These are phyloP conservation scores for Astragalus membranaceus DNA, from an alignment of 306 rosid species.

Conservation along the genomic window DNA sequence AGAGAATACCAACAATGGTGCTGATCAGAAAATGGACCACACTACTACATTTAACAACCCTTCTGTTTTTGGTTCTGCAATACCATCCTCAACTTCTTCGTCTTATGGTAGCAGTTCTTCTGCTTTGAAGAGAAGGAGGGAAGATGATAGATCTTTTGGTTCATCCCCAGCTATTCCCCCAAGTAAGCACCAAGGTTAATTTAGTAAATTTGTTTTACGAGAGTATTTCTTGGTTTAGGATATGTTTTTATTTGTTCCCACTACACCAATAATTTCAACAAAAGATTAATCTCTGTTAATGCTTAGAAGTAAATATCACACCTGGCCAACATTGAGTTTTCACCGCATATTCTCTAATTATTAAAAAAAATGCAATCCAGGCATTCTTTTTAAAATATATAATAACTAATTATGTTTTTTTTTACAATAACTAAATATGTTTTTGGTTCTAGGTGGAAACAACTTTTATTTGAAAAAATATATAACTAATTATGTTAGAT, in stretches of 20 bases:
- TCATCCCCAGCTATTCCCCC: conserved; percentile 21
- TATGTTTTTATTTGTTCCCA: too few species aligned
- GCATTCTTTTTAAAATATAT: background rate
- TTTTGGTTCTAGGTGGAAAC: too few species aligned
- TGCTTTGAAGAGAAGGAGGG: conserved; percentile 33
- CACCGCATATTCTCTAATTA: too few species aligned
- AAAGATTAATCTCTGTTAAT: too few species aligned
- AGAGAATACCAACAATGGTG: background rate
- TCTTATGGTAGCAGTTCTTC: conserved; percentile 7
- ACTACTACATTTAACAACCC: background rate
- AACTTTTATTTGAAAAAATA: too few species aligned
- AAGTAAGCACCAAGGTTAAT: conserved; percentile 20
- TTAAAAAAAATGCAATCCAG: too few species aligned
- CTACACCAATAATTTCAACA: background rate
- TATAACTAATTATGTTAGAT: background rate
- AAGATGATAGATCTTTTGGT: conserved; percentile 9
- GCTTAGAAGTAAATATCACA: too few species aligned
- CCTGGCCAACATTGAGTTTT: too few species aligned
- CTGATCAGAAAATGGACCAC: background rate
- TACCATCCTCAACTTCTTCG: conserved; percentile 17
- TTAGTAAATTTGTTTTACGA: too few species aligned
- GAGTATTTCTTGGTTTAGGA: too few species aligned
- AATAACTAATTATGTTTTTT: background rate
- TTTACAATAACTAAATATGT: too few species aligned
- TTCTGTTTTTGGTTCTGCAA: conserved; percentile 15